phyloP scores from a whole-genome alignment of 1,139 yeast genomes.

The Protomyces arabidopsidicola region DNA sequence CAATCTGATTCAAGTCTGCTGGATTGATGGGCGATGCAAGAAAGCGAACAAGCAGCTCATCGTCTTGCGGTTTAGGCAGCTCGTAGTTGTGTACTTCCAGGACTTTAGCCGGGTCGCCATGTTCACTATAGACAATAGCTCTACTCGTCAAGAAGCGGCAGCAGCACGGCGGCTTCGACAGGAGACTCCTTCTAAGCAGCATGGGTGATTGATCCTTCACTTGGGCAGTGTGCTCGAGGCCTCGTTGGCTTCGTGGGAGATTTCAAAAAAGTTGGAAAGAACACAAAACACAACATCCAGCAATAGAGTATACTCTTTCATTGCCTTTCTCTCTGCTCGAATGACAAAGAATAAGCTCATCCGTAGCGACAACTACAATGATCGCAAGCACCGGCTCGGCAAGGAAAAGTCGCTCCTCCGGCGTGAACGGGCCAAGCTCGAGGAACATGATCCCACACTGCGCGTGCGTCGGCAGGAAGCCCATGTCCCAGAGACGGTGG shows the following conservation, averaged over 20 bases:
- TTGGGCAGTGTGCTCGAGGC: not conserved
- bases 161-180: not conserved
- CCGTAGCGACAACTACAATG: slow-evolving; percentile 25
- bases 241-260: not conserved
- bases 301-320: no score
- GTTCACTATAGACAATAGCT: slow-evolving; percentile 27
- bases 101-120: slow-evolving; percentile 30
- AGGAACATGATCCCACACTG: slow-evolving; percentile 22
- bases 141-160: slow-evolving; percentile 3
- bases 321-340: no score
- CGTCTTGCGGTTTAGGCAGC: slow-evolving; percentile 9
- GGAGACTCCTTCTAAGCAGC: not conserved
- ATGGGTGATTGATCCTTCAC: not conserved
- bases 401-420: slow-evolving; percentile 13
- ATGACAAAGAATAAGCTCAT: slow-evolving; percentile 25
- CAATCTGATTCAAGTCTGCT: slow-evolving; percentile 81
- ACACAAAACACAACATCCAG: not conserved
- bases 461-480: slow-evolving; percentile 56
- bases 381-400: slow-evolving; percentile 10
- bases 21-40: slow-evolving; percentile 92
- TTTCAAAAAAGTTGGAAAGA: not conserved
- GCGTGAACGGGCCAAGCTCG: slow-evolving; percentile 16
- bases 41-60: slow-evolving; percentile 37
- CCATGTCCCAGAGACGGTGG: slow-evolving; percentile 84
- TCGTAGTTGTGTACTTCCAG: slow-evolving; percentile 15